Evolutionary conservation across 2,329 filamentous ascomycete species (phyloP).

Genomic region (Hypoxylon sp.): DNA sequence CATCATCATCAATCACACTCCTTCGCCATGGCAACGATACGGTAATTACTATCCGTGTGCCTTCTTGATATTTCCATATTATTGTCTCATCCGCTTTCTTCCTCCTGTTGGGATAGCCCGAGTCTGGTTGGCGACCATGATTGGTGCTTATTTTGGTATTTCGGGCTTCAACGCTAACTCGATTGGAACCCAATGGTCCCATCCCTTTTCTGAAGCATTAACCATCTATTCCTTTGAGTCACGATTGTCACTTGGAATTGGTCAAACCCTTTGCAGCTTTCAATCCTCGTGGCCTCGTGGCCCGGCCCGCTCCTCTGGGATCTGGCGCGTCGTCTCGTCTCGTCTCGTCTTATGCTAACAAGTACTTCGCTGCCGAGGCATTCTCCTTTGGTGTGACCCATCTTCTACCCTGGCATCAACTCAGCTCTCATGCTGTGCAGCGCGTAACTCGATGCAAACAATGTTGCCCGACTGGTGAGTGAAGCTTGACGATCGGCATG

Average conservation of each 20-base stretch:
- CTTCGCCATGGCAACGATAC: constrained; percentile 37
- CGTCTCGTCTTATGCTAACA: constrained; percentile 17
- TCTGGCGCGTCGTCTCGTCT: constrained; percentile 39
- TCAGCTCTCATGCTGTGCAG: constrained; percentile 6
- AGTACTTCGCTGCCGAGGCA: constrained; percentile 17
- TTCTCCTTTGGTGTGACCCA: constrained; percentile 9
- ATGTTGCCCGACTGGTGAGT: constrained; percentile 25
- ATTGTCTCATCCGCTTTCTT: constrained; percentile 26
- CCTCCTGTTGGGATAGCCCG: constrained; percentile 19
- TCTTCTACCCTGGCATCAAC: constrained; percentile 15
- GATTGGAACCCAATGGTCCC: constrained; percentile 41
- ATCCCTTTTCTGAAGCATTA: constrained; percentile 18
- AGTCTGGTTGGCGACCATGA: constrained; percentile 27
- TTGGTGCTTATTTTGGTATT: constrained; percentile 38
- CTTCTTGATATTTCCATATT: constrained; percentile 25
- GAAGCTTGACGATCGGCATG: constrained; percentile 16
- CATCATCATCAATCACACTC: constrained; percentile 36
- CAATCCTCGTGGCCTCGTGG: constrained; percentile 40
- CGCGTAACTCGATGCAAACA: background rate
- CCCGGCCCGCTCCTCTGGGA: constrained; percentile 41
- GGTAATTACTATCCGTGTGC: constrained; percentile 6
- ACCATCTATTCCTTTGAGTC: constrained; percentile 27
- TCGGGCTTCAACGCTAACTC: constrained; percentile 43
- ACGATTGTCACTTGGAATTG: constrained; percentile 39
- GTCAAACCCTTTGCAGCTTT: constrained; percentile 19